phyloP scores from a whole-genome alignment of 2,329 filamentous ascomycete species.

The Capronia coronata region DNA sequence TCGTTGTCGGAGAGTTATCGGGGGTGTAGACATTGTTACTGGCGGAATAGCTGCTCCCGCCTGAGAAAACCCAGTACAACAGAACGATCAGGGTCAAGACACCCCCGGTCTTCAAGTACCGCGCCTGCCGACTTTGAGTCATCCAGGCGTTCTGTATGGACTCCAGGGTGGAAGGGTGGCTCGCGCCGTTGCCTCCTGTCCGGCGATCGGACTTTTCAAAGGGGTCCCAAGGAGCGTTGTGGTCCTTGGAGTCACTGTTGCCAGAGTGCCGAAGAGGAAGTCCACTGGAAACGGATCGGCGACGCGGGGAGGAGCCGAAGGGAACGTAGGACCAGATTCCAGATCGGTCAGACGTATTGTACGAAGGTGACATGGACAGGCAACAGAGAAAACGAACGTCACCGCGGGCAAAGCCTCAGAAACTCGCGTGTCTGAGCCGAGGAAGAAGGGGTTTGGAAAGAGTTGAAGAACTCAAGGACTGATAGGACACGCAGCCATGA shows the following conservation, averaged over 20 bases:
- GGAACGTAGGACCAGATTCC: conserved; percentile 50
- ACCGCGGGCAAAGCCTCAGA: background rate
- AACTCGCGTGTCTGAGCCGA: background rate
- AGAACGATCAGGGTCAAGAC: conserved; percentile 54
- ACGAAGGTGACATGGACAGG: conserved; percentile 48
- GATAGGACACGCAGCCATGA: conserved; percentile 4
- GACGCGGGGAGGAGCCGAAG: conserved; percentile 40
- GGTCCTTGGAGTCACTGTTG: conserved; percentile 27
- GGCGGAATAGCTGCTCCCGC: conserved; percentile 20
- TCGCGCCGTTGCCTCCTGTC: conserved; percentile 16
- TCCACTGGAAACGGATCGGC: conserved; percentile 46
- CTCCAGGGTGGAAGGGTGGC: conserved; percentile 36
- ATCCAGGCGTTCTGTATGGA: conserved; percentile 47
- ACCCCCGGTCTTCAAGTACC: conserved; percentile 57
- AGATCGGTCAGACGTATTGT: conserved; percentile 45
- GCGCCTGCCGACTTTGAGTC: conserved; percentile 56
- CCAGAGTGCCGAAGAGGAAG: conserved; percentile 37
- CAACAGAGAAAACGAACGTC: background rate
- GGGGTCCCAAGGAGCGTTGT: conserved; percentile 34
- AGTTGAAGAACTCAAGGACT: background rate
- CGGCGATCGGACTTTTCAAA: conserved; percentile 45
- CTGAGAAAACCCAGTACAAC: conserved; percentile 51
- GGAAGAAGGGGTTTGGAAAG: background rate
- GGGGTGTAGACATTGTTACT: conserved; percentile 25
- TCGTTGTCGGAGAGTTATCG: conserved; percentile 38